Base-by-base conservation (phyloP, 2,329 filamentous ascomycete species). In the Colletotrichum filicis region DNA sequence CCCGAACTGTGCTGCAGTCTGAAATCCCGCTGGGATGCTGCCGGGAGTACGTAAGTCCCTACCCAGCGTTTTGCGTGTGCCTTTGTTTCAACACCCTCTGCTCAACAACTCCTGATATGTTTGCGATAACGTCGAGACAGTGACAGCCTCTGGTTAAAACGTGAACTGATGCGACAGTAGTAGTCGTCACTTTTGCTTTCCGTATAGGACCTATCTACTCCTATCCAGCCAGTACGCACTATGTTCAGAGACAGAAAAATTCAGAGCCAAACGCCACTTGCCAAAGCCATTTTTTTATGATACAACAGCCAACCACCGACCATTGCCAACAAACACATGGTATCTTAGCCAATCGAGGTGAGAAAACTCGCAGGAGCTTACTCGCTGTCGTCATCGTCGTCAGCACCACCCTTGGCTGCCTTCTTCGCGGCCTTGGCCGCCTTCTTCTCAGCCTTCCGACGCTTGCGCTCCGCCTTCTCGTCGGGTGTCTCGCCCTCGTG, bases 401-500 rank as follows among this genome's bases (percentile, higher is more conserved):
- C 74, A 58, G 56, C 74, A 84, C 74, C 85, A n/a, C 71, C 71
- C 79, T 88, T 83, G 74, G 83, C 83, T 53, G 85, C 85, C 79
- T 89, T 90, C 84, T 89, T 89, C 67, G 87, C 86, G 56, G 86
- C 85, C 82, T 89, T 89, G 77, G 86, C 86, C 2, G 87, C 87
- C 82, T 89, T 90, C 85, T 89, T 90, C 82, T 90, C 88, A 1
- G 88, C 88, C 85, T 90, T 90, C 80, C 87, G 84, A 77, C 87
- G 85, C 85, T 90, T 90, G 76, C 88, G 86, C 83, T 89, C 88
- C 5, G 88, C 88, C 84, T 89, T 90, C 82, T 92, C 91, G 80
- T 94, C 92, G 30, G 91, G 84, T 19, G 91, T 92, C 85, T 95
- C 92, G 79, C 93, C 92, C 46, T 94, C 92, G 81, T 94, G 92